phyloP scores from a whole-genome alignment of 257 asterid species.

The Scutellaria barbata region DNA sequence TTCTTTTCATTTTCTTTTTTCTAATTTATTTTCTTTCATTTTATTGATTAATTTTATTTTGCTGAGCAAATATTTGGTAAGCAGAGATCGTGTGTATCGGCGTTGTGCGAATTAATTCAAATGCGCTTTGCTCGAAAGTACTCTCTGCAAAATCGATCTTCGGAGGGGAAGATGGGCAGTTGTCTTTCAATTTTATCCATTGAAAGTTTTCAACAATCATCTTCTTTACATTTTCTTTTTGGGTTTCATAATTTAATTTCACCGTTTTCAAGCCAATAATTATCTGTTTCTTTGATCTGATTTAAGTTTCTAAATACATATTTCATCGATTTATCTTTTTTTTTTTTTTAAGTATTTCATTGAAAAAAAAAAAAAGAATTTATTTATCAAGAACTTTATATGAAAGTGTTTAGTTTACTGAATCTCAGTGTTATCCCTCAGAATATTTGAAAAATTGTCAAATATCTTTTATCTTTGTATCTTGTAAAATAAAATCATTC shows the following conservation, averaged over 20 bases:
- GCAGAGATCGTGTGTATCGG: slow-evolving; percentile 65
- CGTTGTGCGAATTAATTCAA: slow-evolving; percentile 39
- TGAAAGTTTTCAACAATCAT: slow-evolving; percentile 63
- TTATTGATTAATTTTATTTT: not conserved
- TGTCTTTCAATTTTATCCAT: slow-evolving; percentile 47
- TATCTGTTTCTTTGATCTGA: not conserved
- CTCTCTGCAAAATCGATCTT: slow-evolving; percentile 49
- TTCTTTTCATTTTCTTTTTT: not conserved
- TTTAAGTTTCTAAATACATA: not conserved
- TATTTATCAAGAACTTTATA: too few relatives aligned
- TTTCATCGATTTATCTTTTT: too few relatives aligned
- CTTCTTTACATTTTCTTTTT: slow-evolving; percentile 40
- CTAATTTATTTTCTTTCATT: not conserved
- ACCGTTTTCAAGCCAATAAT: not conserved
- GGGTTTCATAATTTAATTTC: not conserved
- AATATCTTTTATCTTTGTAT: too few relatives aligned
- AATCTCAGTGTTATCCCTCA: too few relatives aligned
- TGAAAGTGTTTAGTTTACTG: too few relatives aligned
- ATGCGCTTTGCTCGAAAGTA: slow-evolving; percentile 62
- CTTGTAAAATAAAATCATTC: too few relatives aligned
- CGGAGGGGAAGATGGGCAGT: slow-evolving; percentile 62
- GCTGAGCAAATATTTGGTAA: not conserved
- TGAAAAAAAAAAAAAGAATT: too few relatives aligned
- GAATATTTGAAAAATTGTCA: too few relatives aligned
- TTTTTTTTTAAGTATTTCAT: too few relatives aligned